Conservation (phyloP, 495 filamentous ascomycete genomes). For the Xylona heveae region DNA sequence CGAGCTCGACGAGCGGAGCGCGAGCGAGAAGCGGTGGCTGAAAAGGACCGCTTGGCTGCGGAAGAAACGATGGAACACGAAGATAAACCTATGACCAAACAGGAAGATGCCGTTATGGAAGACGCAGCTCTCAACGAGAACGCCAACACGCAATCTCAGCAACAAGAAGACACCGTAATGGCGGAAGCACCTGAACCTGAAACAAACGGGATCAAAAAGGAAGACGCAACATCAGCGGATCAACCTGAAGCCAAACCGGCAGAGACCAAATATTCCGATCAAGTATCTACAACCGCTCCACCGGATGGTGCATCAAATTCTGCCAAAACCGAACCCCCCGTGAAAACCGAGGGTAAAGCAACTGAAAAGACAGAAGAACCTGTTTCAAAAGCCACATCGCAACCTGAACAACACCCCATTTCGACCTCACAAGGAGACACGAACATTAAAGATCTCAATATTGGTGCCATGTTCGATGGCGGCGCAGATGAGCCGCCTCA, state of each 20-base stretch:
- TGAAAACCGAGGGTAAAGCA: too few species aligned
- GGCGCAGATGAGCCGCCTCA: too few species aligned
- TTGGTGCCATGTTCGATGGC: too few species aligned
- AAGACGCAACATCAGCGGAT: background rate
- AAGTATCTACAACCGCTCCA: too few species aligned
- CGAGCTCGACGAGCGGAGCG: conserved; percentile 1
- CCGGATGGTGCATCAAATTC: too few species aligned
- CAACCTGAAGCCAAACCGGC: background rate
- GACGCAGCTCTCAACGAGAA: background rate
- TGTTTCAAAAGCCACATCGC: too few species aligned
- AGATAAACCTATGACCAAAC: background rate
- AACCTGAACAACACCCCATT: too few species aligned
- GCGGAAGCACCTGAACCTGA: background rate
- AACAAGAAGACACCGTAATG: background rate
- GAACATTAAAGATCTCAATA: conserved; percentile 1
- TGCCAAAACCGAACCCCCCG: too few species aligned
- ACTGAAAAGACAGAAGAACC: too few species aligned
- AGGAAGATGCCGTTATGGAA: background rate
- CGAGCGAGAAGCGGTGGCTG: conserved; percentile 2
- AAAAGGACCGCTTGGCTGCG: conserved; percentile 1
- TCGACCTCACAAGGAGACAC: too few species aligned
- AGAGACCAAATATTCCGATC: too few species aligned
- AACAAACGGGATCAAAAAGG: background rate
- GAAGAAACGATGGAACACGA: background rate
- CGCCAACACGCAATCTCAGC: background rate